Base-by-base conservation (phyloP, 2,329 filamentous ascomycete species). In the Dothistroma pini region DNA sequence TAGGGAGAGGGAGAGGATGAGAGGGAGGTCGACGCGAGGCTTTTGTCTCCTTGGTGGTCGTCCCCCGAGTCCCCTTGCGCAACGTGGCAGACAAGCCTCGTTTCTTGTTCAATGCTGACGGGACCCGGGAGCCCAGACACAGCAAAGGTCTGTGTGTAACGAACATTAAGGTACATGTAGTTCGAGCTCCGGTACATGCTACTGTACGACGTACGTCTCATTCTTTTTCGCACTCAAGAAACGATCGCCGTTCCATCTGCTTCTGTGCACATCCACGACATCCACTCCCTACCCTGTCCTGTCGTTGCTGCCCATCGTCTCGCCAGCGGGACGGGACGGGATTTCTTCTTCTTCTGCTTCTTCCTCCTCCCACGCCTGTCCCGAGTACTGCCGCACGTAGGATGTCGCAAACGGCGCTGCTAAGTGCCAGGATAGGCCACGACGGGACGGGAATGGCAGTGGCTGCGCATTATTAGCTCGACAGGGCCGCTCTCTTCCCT, bases 31-130 rank as follows among this genome's bases (percentile, higher is more conserved):
- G 48, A 51, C 48, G 21, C 48, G 48, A 51, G 48, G 48, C 29
- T 31, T 51, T 51, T 51, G 48, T 51, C 9, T 51, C 48, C 48
- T 51, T 51, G 48, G 4, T 19, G 38, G 48, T 51, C 48, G 48
- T 14, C 21, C n/a, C n/a, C n/a, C n/a, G n/a, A n/a, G n/a, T n/a
- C n/a, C 48, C 29, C 48, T 51, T 31, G 29, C 29, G 48, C 21
- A 51, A 29, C 29, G 48, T 51, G 48, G 48, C 48, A 51, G 41
- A 44, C 10, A 44, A n/a, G 41, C 41, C 41, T 44, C 41, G 41
- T 44, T 44, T 44, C 41, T 44, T 19, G 41, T 44, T 44, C 41
- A 44, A 44, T 14, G 41, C 41, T 19, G 41, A 44, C 41, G 41
- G 41, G 41, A 44, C 14, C 9, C 16, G 25, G 25, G 25, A 29